phyloP scores from a whole-genome alignment of 306 rosid genomes.

The Acacia melanoxylon region DNA sequence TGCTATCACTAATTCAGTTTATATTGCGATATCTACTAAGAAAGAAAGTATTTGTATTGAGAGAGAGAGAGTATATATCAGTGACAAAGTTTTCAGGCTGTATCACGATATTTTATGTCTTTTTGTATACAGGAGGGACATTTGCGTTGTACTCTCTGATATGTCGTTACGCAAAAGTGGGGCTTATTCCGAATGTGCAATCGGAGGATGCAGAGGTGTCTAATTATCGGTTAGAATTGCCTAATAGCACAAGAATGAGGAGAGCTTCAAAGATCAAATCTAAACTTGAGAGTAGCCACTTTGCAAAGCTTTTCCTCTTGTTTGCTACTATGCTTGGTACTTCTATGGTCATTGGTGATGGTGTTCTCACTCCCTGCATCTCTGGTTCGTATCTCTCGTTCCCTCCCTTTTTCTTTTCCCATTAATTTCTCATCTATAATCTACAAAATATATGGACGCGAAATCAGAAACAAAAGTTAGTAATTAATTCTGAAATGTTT shows the following conservation, averaged over 20 bases:
- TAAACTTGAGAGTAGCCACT: constrained; percentile 43
- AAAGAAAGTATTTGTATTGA: not conserved
- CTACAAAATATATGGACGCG: too few relatives aligned
- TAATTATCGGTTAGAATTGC: constrained; percentile 46
- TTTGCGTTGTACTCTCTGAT: constrained; percentile 74
- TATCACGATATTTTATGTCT: not conserved
- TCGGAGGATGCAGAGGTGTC: constrained; percentile 60
- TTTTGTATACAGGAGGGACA: constrained; percentile 54
- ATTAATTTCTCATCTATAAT: too few relatives aligned
- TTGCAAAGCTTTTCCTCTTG: constrained; percentile 49
- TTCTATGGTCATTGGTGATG: constrained; percentile 86
- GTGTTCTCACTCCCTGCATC: constrained; percentile 74
- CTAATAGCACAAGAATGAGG: constrained; percentile 13
- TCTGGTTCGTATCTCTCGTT: constrained; percentile 38
- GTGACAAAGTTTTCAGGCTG: not conserved
- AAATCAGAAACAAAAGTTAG: not conserved
- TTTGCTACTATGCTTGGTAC: constrained; percentile 76
- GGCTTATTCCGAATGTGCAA: constrained; percentile 62
- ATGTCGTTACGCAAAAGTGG: constrained; percentile 64
- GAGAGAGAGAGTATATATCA: not conserved
- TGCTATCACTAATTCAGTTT: not conserved
- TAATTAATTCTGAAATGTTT: not conserved
- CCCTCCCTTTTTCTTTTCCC: not conserved
- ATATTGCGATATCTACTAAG: not conserved
- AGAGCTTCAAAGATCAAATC: constrained; percentile 59